Evolutionary conservation across 352 stramenopile genomes (phyloP).

Genomic region (Globisporangium spiculum): DNA sequence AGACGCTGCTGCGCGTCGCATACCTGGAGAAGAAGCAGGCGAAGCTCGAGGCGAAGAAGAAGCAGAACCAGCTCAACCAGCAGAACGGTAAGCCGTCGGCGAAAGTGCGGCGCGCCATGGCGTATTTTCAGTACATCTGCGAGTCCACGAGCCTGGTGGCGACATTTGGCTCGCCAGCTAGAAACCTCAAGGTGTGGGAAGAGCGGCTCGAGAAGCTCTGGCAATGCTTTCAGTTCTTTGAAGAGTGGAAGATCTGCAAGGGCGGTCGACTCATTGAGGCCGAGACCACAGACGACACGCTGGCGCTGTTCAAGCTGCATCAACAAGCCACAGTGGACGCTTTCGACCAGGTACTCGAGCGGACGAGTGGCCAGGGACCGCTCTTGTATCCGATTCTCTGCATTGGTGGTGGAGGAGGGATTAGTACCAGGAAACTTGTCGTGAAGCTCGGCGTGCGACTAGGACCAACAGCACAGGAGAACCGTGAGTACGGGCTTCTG

Average conservation of each 20-base stretch:
- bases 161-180: conserved; percentile 18
- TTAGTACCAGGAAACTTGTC: conserved; percentile 32
- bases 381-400: conserved; percentile 58
- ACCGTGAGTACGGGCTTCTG: conserved; percentile 65
- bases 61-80: conserved; percentile 31
- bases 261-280: conserved; percentile 57
- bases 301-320: conserved; percentile 48
- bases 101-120: conserved; percentile 52
- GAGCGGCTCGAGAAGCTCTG: conserved; percentile 69
- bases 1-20: conserved; percentile 40
- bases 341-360: conserved; percentile 51
- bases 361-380: conserved; percentile 22
- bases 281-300: conserved; percentile 46
- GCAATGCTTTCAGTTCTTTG: conserved; percentile 66
- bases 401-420: conserved; percentile 24
- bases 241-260: conserved; percentile 79
- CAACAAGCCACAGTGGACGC: conserved; percentile 41
- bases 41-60: conserved; percentile 42
- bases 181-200: conserved; percentile 27
- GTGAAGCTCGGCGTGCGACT: conserved; percentile 46
- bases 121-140: conserved; percentile 62
- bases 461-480: conserved; percentile 37
- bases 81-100: conserved; percentile 31
- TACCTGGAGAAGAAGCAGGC: conserved; percentile 54
- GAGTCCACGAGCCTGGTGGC: conserved; percentile 34